Base-by-base conservation (phyloP, 1,139 yeast species). In the Blastobotrys serpentis region DNA sequence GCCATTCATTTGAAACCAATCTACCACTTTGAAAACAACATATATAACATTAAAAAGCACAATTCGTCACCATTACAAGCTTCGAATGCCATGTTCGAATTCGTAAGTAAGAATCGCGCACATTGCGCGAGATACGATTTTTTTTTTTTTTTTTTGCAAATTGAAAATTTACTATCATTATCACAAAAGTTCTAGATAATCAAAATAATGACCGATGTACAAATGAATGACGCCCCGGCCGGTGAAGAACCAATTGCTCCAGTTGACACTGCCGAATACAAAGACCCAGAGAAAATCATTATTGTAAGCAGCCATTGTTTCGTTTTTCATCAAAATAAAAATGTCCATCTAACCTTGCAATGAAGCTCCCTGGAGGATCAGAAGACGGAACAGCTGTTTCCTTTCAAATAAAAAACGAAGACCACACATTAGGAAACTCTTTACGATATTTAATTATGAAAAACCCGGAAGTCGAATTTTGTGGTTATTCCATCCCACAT, bases 401-500 rank as follows among this genome's bases (percentile, higher is more conserved):
- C 2, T 94, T 92, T 71, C 96, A 92, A 70, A 83, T 92, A 54
- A 67, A 79, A 29, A 94, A 89, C 58, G 98, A 92, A 68, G 98
- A 92, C 68, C 98, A 92, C 66, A 92, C 98, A 1, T 71, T 92
- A 50, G 98, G 98, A 21, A 92, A 92, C 65, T 86, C 98, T 3
- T 77, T 92, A 52, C 82, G 97, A 66, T 90, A 89, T 68, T 81
- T 92, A 63, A 88, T 92, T 60, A 89, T 92, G 96, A 90, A 90
- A 71, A 92, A 92, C 70, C 96, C 97, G 34, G 95, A 89, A 58
- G 98, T 92, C 29, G 98, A 92, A 64, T 92, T 94, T 68, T 92
- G 98, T 65, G 98, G 98, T 51, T 92, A 92, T 71, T 87, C 97
- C 44, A 94, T 92, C 55, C 98, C 98, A n/a, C 98, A 92, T 70